Evolutionary conservation across 2,329 filamentous ascomycete genomes (phyloP).

Genomic region (Karstenula rhodostoma): DNA sequence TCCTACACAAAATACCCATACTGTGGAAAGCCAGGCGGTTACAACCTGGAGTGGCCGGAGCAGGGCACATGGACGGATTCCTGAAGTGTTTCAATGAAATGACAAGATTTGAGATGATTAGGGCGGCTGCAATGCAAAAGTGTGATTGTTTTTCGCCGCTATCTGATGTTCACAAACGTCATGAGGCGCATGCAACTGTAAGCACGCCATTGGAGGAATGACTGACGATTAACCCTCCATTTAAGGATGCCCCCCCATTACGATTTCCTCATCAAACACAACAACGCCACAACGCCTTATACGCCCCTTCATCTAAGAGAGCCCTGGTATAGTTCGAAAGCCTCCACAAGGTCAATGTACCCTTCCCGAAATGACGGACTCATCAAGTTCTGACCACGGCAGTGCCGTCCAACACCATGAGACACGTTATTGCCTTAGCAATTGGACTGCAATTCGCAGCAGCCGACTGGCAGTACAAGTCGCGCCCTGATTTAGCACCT

Average conservation of each 20-base stretch:
- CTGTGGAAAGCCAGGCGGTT: slow-evolving; percentile 8
- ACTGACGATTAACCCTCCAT: slow-evolving; percentile 17
- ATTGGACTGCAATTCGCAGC: slow-evolving; percentile 30
- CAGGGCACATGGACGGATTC: slow-evolving; percentile 1
- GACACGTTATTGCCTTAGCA: slow-evolving; percentile 16
- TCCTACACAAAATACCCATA: slow-evolving; percentile 11
- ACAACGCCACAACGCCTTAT: background rate
- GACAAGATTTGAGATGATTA: too few relatives aligned
- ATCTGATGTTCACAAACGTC: background rate
- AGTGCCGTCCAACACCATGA: slow-evolving; percentile 24
- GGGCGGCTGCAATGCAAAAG: background rate
- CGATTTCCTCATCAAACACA: background rate
- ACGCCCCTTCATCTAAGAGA: background rate
- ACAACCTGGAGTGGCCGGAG: background rate
- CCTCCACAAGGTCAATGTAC: slow-evolving; percentile 33
- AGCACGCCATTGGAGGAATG: slow-evolving; percentile 21
- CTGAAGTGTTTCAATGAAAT: background rate
- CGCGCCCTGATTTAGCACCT: slow-evolving; percentile 55
- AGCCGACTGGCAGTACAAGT: slow-evolving; percentile 62
- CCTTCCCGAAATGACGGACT: slow-evolving; percentile 25
- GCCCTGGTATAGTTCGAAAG: slow-evolving; percentile 21
- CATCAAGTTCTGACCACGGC: slow-evolving; percentile 20
- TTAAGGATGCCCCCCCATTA: slow-evolving; percentile 14
- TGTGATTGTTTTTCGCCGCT: background rate
- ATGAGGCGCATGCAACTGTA: background rate